A percentile compares a stretch with the other conserved stretches of the same genome.
Evolutionary conservation across 2,329 filamentous ascomycete genomes (phyloP).

Genomic region (Myriosclerotinia curreyana): DNA sequence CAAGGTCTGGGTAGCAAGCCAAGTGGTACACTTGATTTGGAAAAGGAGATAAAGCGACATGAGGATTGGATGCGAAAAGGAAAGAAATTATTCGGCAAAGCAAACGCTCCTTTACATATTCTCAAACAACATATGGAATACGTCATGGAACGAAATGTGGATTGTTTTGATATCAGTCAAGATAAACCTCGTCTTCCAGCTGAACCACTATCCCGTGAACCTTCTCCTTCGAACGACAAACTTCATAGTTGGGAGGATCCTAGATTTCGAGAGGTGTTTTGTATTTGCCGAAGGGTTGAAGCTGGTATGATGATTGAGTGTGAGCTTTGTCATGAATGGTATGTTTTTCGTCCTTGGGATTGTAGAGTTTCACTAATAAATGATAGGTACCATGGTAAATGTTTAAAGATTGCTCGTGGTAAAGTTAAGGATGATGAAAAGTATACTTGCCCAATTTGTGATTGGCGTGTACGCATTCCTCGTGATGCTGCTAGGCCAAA

Average conservation of each 20-base stretch:
- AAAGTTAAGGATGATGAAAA: conserved; percentile 99
- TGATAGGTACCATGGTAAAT: conserved; percentile 91
- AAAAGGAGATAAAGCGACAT: conserved; percentile 89
- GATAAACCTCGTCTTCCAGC: conserved; percentile 88
- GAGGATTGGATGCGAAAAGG: conserved; percentile 99
- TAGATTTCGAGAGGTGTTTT: conserved; percentile 79
- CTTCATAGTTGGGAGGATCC: conserved; percentile 58
- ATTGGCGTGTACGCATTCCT: conserved; percentile 95
- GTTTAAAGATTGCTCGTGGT: conserved; percentile 92
- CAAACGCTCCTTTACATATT: conserved; percentile 94
- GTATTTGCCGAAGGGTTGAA: conserved; percentile 89
- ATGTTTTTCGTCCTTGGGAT: conserved; percentile 40
- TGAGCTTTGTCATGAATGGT: conserved; percentile 97
- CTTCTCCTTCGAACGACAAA: conserved; percentile 56
- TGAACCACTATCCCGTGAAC: conserved; percentile 85
- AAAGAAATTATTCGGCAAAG: conserved; percentile 97
- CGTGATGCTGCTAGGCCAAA: conserved; percentile 94
- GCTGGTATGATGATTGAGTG: conserved; percentile 99
- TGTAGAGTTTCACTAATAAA: conserved; percentile 22
- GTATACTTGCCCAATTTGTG: conserved; percentile 96
- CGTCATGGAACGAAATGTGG: conserved; percentile 81
- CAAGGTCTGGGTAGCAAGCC: conserved; percentile 92
- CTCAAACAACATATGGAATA: conserved; percentile 92
- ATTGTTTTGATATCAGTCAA: conserved; percentile 81
- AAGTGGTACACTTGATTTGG: conserved; percentile 82